Evolutionary conservation across 352 stramenopile species (phyloP).

Genomic region (Thraustotheca clavata): DNA sequence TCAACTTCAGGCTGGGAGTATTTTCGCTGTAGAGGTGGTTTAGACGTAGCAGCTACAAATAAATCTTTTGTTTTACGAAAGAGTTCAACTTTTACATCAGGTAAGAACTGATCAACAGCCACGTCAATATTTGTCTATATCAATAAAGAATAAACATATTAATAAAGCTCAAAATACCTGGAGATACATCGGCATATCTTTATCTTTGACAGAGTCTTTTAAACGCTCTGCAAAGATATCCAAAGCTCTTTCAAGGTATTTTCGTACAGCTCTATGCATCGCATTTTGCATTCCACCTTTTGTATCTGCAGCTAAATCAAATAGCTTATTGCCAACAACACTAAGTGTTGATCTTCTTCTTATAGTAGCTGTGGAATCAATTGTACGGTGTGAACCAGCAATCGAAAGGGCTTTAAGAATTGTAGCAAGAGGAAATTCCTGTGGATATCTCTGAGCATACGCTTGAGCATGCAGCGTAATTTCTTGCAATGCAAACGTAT

Average conservation of each 20-base stretch:
- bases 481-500: background rate
- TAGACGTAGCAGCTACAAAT: constrained; percentile 27
- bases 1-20: constrained; percentile 26
- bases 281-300: constrained; percentile 74
- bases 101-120: constrained; percentile 80
- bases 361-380: constrained; percentile 17
- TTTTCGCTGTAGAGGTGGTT: background rate
- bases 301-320: constrained; percentile 76
- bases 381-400: constrained; percentile 27
- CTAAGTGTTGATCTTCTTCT: constrained; percentile 40
- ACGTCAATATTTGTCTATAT: constrained; percentile 67
- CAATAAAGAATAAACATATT: constrained; percentile 1
- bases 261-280: constrained; percentile 68
- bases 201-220: constrained; percentile 71
- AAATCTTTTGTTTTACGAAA: constrained; percentile 75
- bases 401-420: constrained; percentile 44
- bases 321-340: constrained; percentile 69
- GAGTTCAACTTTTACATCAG: constrained; percentile 84
- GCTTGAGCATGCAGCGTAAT: background rate
- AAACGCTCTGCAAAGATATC: constrained; percentile 67
- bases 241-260: constrained; percentile 66
- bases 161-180: constrained; percentile 40
- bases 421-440: constrained; percentile 64
- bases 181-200: constrained; percentile 74
- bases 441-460: constrained; percentile 73